A percentile compares a stretch with the other conserved stretches of the same genome.
These are phyloP conservation scores for Melanogaster broomeanus DNA, from an alignment of 768 basidiomycete genomes.

Conservation along the genomic window DNA sequence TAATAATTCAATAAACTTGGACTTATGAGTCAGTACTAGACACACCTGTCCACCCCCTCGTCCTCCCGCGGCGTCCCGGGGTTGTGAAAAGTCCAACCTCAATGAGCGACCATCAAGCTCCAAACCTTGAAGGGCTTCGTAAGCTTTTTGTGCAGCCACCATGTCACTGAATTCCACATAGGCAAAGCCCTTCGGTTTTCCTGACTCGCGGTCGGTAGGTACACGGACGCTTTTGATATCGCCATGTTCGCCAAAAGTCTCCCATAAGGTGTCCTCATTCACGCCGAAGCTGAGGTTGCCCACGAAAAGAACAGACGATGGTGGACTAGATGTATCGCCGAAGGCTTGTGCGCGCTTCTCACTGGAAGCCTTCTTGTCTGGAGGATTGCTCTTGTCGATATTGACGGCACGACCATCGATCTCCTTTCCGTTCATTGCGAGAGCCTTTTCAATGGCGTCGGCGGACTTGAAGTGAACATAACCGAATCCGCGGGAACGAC, in stretches of 20 bases:
- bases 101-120: conserved; percentile 82
- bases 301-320: conserved; percentile 82
- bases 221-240: conserved; percentile 84
- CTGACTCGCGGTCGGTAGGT: conserved; percentile 91
- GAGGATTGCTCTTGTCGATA: conserved; percentile 75
- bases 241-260: conserved; percentile 86
- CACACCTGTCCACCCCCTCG: conserved; percentile 48
- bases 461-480: conserved; percentile 75
- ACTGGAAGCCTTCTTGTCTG: conserved; percentile 52
- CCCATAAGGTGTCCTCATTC: conserved; percentile 85
- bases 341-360: conserved; percentile 79
- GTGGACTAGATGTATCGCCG: conserved; percentile 66
- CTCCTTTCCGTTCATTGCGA: conserved; percentile 80
- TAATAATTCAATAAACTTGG: background rate
- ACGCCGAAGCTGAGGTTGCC: conserved; percentile 86
- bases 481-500: conserved; percentile 83
- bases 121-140: conserved; percentile 62
- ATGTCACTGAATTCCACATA: conserved; percentile 93
- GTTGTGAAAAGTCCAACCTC: conserved; percentile 86
- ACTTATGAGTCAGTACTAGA: conserved; percentile 14
- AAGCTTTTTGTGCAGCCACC: conserved; percentile 79
- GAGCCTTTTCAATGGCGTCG: conserved; percentile 78
- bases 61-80: conserved; percentile 64
- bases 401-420: conserved; percentile 91
- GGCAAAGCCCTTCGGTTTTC: conserved; percentile 91